Conservation (phyloP, 257 asterid species). For the Marsdenia floribunda region DNA sequence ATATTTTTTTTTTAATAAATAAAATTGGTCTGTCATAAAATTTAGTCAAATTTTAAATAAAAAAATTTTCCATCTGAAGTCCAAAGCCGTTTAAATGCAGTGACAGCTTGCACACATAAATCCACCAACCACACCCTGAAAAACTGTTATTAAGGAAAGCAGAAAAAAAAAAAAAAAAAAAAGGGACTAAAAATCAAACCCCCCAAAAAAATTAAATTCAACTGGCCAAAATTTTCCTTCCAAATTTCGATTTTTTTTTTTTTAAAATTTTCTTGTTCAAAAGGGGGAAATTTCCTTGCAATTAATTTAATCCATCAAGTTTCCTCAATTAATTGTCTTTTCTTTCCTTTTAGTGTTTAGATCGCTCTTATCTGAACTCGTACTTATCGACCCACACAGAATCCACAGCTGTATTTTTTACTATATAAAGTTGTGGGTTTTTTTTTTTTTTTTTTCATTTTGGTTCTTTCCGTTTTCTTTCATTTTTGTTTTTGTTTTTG, state of each 20-base stretch:
- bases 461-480: too few species aligned
- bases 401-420: background rate
- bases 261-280: background rate
- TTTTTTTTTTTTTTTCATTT: too few species aligned
- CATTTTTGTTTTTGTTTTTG: background rate
- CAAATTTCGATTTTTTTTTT: background rate
- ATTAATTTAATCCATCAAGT: background rate
- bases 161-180: background rate
- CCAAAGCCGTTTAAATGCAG: background rate
- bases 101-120: constrained; percentile 13
- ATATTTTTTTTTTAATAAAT: too few species aligned
- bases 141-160: background rate
- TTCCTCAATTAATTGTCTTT: constrained; percentile 6
- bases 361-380: background rate
- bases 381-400: background rate
- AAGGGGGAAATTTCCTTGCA: constrained; percentile 2
- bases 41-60: too few species aligned
- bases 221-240: constrained; percentile 1
- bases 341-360: background rate
- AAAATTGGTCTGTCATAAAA: too few species aligned
- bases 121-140: background rate
- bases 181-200: background rate
- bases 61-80: too few species aligned
- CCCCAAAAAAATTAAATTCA: background rate
- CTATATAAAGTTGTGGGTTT: background rate